Conservation (phyloP, 495 filamentous ascomycete species). For the Penicillium arizonense region DNA sequence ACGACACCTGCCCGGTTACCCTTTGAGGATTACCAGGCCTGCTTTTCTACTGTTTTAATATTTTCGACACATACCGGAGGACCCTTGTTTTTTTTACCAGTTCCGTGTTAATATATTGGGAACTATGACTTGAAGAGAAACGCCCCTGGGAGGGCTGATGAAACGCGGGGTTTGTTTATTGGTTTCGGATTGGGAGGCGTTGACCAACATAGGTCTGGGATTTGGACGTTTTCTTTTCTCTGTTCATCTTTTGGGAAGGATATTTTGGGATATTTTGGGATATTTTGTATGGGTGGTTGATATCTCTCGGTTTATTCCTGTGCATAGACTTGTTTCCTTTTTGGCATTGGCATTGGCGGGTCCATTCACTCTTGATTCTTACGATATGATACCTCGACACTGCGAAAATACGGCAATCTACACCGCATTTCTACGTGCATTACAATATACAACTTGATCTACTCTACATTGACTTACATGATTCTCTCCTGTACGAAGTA, state of each 20-base stretch:
- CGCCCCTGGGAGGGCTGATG: constrained; percentile 14
- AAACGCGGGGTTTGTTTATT: constrained; percentile 2
- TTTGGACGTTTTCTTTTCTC: constrained; percentile 3
- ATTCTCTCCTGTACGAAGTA: too few relatives aligned
- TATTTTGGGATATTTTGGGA: background rate
- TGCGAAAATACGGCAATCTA: constrained; percentile 1
- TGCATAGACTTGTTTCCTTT: constrained; percentile 23
- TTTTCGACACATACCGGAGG: constrained; percentile 22
- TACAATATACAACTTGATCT: background rate
- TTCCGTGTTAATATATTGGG: constrained; percentile 15
- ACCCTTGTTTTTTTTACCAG: constrained; percentile 3
- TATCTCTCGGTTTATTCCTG: constrained; percentile 10
- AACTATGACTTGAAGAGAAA: constrained; percentile 15
- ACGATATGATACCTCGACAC: constrained; percentile 29
- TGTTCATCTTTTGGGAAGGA: constrained; percentile 9
- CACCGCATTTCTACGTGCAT: background rate
- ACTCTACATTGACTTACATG: too few relatives aligned
- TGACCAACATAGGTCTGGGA: background rate
- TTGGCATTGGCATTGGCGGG: constrained; percentile 19
- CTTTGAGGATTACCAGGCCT: background rate
- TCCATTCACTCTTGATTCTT: constrained; percentile 11
- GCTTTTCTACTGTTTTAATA: constrained; percentile 28
- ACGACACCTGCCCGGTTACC: background rate
- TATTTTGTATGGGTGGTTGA: constrained; percentile 19
- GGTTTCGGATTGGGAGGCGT: constrained; percentile 10